These are phyloP conservation scores for Fusarium falciforme DNA, from an alignment of 2,329 filamentous ascomycete species.

Conservation along the genomic window DNA sequence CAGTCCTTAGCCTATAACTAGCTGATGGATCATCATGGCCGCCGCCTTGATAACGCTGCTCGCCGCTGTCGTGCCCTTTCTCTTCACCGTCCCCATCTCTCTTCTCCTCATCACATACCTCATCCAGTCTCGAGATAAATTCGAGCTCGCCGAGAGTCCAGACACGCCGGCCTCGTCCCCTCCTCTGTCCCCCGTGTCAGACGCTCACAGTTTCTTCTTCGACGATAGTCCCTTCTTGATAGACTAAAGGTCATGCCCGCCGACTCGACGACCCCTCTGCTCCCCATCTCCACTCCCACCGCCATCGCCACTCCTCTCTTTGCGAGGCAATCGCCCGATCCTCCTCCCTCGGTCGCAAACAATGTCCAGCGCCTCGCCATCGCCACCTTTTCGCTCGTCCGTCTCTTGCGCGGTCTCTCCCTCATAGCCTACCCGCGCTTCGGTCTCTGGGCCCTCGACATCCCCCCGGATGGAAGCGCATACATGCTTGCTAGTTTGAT, in stretches of 20 bases:
- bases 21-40: constrained; percentile 1
- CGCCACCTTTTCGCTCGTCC: constrained; percentile 39
- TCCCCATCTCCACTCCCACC: constrained; percentile 41
- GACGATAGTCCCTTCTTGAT: background rate
- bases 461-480: constrained; percentile 40
- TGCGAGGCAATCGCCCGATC: constrained; percentile 9
- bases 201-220: background rate
- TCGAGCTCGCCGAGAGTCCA: constrained; percentile 9
- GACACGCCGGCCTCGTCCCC: constrained; percentile 6
- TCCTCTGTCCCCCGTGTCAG: background rate
- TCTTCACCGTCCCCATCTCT: constrained; percentile 13
- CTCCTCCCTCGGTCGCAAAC: constrained; percentile 15
- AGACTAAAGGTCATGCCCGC: constrained; percentile 33
- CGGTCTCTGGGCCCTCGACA: constrained; percentile 46
- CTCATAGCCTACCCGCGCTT: constrained; percentile 45
- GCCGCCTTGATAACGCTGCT: constrained; percentile 13
- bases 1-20: background rate
- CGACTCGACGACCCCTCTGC: constrained; percentile 37
- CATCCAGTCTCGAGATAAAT: constrained; percentile 13
- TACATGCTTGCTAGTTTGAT: constrained; percentile 48
- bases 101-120: constrained; percentile 14
- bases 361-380: constrained; percentile 41
- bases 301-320: constrained; percentile 29
- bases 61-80: constrained; percentile 13
- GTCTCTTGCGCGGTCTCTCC: constrained; percentile 45